Conservation (phyloP, 2,329 filamentous ascomycete species). For the Pseudogymnoascus sp. region DNA sequence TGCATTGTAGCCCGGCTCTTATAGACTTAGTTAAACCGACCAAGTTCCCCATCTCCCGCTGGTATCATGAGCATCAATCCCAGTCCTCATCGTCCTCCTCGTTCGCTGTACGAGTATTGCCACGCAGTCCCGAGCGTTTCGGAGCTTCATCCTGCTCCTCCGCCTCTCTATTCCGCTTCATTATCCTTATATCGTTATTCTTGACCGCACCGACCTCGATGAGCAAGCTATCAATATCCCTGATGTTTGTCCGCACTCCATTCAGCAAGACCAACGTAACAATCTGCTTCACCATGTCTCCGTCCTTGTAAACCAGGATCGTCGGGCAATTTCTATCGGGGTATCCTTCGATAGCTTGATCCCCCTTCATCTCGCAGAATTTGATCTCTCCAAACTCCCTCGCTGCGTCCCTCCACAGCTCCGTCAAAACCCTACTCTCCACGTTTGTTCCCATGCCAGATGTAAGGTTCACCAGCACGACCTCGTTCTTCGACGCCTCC, state of each 20-base stretch:
- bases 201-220: constrained; percentile 76
- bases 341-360: constrained; percentile 93
- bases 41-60: neutral
- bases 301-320: constrained; percentile 84
- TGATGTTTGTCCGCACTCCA: constrained; percentile 62
- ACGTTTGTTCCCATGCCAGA: constrained; percentile 71
- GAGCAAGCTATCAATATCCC: constrained; percentile 73
- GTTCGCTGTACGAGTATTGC: constrained; percentile 18
- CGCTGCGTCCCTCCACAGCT: constrained; percentile 81
- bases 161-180: constrained; percentile 25
- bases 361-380: constrained; percentile 90
- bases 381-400: constrained; percentile 87
- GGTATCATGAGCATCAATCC: constrained; percentile 35
- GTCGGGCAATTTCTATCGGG: constrained; percentile 93
- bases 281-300: constrained; percentile 84
- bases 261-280: constrained; percentile 79
- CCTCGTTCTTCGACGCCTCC: constrained; percentile 67
- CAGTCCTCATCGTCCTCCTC: constrained; percentile 43
- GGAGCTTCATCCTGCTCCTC: constrained; percentile 27
- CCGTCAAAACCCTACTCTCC: constrained; percentile 74
- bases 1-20: neutral
- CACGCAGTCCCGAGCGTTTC: constrained; percentile 25
- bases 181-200: constrained; percentile 68
- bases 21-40: neutral
- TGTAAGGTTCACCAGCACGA: constrained; percentile 72